Percentiles rank a stretch among this genome's conserved stretches.
These are phyloP conservation scores for Lipomyces yamadae DNA, from an alignment of 805 yeast species.

Conservation along the genomic window DNA sequence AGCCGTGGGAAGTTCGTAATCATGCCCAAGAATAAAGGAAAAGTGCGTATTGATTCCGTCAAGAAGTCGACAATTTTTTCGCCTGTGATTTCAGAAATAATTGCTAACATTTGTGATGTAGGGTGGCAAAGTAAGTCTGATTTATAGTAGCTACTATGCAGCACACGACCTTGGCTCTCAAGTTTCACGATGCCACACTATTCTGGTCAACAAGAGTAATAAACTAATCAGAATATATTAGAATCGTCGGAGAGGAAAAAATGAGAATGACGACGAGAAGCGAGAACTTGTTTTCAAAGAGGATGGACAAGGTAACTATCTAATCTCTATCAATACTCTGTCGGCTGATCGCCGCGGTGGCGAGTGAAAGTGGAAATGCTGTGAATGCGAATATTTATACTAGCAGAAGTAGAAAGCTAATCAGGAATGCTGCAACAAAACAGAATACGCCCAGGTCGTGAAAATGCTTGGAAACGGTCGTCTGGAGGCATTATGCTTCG, in stretches of 20 bases:
- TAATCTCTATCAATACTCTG: not conserved
- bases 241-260: slow-evolving; percentile 98
- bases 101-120: slow-evolving; percentile 16
- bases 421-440: not conserved
- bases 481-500: slow-evolving; percentile 93
- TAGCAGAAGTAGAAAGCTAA: not conserved
- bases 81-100: not conserved
- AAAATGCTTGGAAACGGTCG: slow-evolving; percentile 99
- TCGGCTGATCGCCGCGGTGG: not conserved
- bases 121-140: slow-evolving; percentile 52
- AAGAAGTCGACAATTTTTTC: not conserved
- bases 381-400: not conserved
- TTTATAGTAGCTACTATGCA: not conserved
- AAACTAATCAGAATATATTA: slow-evolving; percentile 45
- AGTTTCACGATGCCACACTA: not conserved
- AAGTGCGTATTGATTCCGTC: slow-evolving; percentile 47
- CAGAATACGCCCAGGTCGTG: slow-evolving; percentile 94
- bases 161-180: not conserved
- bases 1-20: slow-evolving; percentile 32
- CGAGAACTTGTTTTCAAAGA: slow-evolving; percentile 91
- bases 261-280: slow-evolving; percentile 85
- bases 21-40: slow-evolving; percentile 81
- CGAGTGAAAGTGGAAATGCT: not conserved
- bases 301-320: slow-evolving; percentile 70
- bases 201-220: not conserved